A percentile compares a stretch with the other conserved stretches of the same genome.
Conservation (phyloP, 306 rosid genomes). For the Fagus sylvatica region DNA sequence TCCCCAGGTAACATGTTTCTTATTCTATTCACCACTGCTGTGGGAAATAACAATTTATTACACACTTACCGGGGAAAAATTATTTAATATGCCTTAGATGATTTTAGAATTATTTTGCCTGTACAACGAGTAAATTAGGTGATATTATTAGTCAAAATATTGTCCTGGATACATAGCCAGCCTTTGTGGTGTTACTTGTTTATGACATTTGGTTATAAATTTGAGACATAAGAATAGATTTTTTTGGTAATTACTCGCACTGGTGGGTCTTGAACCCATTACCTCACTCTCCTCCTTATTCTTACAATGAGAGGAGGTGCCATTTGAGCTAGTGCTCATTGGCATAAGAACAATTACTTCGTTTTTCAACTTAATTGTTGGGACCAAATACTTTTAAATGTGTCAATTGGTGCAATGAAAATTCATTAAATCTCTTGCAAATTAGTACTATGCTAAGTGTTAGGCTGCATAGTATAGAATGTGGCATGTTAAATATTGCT, state of each 20-base stretch:
- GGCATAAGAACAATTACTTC: too few relatives aligned
- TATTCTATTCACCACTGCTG: constrained; percentile 6
- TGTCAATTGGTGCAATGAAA: background rate
- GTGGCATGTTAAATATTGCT: background rate
- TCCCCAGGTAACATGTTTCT: constrained; percentile 73
- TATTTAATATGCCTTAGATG: background rate
- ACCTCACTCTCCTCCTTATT: too few relatives aligned
- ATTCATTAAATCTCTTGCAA: background rate
- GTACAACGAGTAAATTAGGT: background rate
- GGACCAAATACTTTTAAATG: background rate
- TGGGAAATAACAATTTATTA: background rate
- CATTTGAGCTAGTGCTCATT: too few relatives aligned
- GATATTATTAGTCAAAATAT: background rate
- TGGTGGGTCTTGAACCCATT: too few relatives aligned
- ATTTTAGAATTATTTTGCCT: background rate
- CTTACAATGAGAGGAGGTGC: too few relatives aligned
- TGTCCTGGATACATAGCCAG: background rate
- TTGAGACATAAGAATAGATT: background rate
- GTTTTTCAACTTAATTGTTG: background rate
- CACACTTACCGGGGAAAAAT: background rate
- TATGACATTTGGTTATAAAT: background rate
- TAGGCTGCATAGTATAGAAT: background rate
- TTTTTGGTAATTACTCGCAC: too few relatives aligned
- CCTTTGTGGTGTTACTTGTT: background rate
- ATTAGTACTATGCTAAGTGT: background rate